These are phyloP conservation scores for Diversispora epigaea DNA, from an alignment of 192 early-diverging fungal species.

Conservation along the genomic window DNA sequence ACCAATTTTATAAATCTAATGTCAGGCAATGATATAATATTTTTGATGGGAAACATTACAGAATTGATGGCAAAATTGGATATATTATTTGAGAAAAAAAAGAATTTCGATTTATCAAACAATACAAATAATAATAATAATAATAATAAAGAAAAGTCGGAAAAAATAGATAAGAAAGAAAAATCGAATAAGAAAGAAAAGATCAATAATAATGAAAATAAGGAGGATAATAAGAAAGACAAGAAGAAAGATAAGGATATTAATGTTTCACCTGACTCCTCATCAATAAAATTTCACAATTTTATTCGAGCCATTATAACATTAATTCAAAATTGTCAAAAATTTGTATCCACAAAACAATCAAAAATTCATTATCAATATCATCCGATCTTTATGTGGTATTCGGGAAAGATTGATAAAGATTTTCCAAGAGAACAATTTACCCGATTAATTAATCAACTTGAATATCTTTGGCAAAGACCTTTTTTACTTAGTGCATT, in stretches of 20 bases:
- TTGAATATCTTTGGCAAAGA: constrained; percentile 5
- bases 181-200: constrained; percentile 38
- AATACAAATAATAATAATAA: too few relatives aligned
- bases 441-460: constrained; percentile 1
- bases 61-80: constrained; percentile 31
- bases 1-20: constrained; percentile 32
- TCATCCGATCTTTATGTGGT: constrained; percentile 32
- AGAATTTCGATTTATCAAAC: background rate
- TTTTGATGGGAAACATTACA: constrained; percentile 38
- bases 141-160: too few relatives aligned
- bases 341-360: constrained; percentile 33
- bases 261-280: too few relatives aligned
- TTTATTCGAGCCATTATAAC: constrained; percentile 31
- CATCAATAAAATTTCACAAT: constrained; percentile 37
- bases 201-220: constrained; percentile 34
- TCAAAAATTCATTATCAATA: constrained; percentile 35
- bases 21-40: constrained; percentile 36
- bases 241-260: too few relatives aligned
- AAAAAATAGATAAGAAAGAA: constrained; percentile 29
- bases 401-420: constrained; percentile 20
- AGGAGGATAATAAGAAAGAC: background rate
- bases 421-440: constrained; percentile 11
- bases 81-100: constrained; percentile 27
- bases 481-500: background rate
- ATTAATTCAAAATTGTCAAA: constrained; percentile 34